Evolutionary conservation across 2,329 filamentous ascomycete species (phyloP).

Genomic region (Rutstroemia sp.): DNA sequence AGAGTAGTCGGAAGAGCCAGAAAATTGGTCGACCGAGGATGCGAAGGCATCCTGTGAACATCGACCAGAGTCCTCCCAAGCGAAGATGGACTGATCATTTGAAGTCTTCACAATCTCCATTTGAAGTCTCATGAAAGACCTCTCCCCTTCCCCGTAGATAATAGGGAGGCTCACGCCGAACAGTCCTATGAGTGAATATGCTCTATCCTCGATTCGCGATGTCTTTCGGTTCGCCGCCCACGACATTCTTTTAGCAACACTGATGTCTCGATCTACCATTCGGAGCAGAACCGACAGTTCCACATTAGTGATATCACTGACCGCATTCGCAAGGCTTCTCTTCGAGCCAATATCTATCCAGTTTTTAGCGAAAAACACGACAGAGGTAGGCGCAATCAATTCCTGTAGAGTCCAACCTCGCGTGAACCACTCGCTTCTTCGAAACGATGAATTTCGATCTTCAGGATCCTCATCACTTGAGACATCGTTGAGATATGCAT

Average conservation of each 20-base stretch:
- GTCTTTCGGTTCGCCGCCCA: slow-evolving; percentile 1
- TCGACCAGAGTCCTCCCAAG: background rate
- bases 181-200: slow-evolving; percentile 4
- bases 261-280: background rate
- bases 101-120: background rate
- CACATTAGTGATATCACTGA: background rate
- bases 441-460: background rate
- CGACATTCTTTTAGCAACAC: background rate
- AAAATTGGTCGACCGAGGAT: background rate
- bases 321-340: background rate
- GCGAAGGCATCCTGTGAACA: background rate
- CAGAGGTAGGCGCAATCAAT: background rate
- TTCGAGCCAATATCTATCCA: background rate
- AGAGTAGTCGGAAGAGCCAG: background rate
- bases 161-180: background rate
- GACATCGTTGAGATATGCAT: slow-evolving; percentile 12
- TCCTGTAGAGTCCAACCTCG: slow-evolving; percentile 6
- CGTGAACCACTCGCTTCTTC: slow-evolving; percentile 5
- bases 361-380: background rate
- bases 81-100: background rate
- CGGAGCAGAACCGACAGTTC: background rate
- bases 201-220: background rate
- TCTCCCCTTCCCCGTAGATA: background rate
- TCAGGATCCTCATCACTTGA: background rate
- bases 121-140: background rate